phyloP scores from a whole-genome alignment of 306 rosid species.

The Pyrus pyrifolia region DNA sequence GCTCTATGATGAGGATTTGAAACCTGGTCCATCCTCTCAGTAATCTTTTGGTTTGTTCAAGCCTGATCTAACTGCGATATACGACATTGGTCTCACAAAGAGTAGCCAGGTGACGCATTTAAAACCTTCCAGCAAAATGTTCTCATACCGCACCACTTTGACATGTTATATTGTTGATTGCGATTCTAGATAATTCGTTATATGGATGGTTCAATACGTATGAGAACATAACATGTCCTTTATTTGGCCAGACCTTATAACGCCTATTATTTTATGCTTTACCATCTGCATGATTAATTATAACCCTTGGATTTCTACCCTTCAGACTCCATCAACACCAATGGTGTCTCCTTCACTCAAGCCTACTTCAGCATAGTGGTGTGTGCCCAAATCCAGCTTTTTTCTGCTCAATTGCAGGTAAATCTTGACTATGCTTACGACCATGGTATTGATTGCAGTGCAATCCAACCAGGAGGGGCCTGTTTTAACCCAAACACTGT shows the following conservation, averaged over 20 bases:
- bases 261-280: neutral
- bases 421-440: constrained; percentile 68
- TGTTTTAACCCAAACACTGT: constrained; percentile 74
- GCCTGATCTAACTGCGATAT: constrained; percentile 53
- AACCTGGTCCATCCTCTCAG: constrained; percentile 69
- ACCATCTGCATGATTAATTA: neutral
- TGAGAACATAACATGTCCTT: neutral
- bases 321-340: constrained; percentile 31
- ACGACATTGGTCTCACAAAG: constrained; percentile 72
- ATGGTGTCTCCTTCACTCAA: constrained; percentile 40
- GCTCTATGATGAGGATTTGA: constrained; percentile 68
- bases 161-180: neutral
- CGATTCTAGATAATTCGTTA: neutral
- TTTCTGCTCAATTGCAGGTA: constrained; percentile 61
- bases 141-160: neutral
- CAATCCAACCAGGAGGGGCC: constrained; percentile 71
- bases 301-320: neutral
- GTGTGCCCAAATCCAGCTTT: constrained; percentile 59
- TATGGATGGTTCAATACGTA: neutral
- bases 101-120: constrained; percentile 48
- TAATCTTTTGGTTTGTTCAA: constrained; percentile 70
- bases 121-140: neutral
- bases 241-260: neutral
- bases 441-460: constrained; percentile 54
- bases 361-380: constrained; percentile 47